Evolutionary conservation across 257 asterid species (phyloP).

Genomic region (Phtheirospermum japonicum): DNA sequence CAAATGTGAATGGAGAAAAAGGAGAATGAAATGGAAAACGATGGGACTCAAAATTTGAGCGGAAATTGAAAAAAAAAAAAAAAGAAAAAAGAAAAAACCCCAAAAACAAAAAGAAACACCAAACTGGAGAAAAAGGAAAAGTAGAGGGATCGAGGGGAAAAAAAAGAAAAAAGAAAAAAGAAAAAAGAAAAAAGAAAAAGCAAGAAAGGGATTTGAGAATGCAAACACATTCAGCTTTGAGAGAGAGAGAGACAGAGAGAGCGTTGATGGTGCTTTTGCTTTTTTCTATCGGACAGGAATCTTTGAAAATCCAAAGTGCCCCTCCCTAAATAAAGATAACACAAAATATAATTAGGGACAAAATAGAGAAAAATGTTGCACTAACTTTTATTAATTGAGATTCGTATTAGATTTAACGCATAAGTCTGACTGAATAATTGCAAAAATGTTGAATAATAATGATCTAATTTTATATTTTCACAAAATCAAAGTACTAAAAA

Average conservation of each 20-base stretch:
- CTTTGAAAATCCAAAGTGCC: conserved; percentile 55
- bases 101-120: conserved; percentile 5
- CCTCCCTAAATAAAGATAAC: no score
- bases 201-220: conserved; percentile 65
- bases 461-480: no score
- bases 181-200: conserved; percentile 29
- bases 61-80: conserved; percentile 27
- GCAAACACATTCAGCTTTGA: conserved; percentile 30
- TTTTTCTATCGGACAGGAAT: conserved; percentile 57
- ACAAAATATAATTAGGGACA: no score
- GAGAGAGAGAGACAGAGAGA: conserved; percentile 38
- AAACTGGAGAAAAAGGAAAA: neutral
- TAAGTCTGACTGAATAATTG: no score
- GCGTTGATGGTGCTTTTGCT: conserved; percentile 57
- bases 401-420: no score
- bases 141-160: conserved; percentile 12
- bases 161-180: conserved; percentile 27
- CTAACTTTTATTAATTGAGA: no score
- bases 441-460: no score
- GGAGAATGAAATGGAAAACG: conserved; percentile 15
- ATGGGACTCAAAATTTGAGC: conserved; percentile 26
- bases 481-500: no score
- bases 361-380: no score
- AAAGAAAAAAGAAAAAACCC: conserved; percentile 19
- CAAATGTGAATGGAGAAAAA: conserved; percentile 14